Conservation (phyloP, 495 filamentous ascomycete genomes). For the Neurospora cerealis region DNA sequence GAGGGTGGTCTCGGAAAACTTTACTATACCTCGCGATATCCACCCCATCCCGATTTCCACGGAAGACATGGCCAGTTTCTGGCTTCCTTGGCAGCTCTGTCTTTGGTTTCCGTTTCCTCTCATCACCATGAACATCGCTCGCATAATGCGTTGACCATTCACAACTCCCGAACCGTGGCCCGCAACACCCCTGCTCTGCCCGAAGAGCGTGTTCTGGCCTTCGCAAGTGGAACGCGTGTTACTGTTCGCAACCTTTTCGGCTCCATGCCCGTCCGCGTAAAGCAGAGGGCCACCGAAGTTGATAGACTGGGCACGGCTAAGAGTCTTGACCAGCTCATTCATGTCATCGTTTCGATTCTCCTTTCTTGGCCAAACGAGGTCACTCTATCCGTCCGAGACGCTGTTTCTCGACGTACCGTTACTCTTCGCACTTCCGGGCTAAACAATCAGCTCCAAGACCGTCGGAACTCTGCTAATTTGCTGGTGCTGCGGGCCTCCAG, state of each 20-base stretch:
- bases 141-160: slow-evolving; percentile 61
- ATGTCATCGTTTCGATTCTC: slow-evolving; percentile 49
- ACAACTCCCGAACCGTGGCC: slow-evolving; percentile 59
- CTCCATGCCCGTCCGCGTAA: slow-evolving; percentile 93
- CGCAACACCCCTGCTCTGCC: slow-evolving; percentile 55
- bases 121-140: slow-evolving; percentile 52
- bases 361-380: slow-evolving; percentile 50
- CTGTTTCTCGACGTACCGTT: slow-evolving; percentile 4
- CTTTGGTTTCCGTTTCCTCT: slow-evolving; percentile 70
- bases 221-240: slow-evolving; percentile 66
- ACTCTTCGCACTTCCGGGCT: slow-evolving; percentile 7
- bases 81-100: slow-evolving; percentile 65
- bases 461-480: neutral
- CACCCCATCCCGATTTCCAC: slow-evolving; percentile 36
- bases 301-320: slow-evolving; percentile 39
- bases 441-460: neutral
- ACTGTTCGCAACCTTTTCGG: slow-evolving; percentile 83
- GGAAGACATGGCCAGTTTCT: slow-evolving; percentile 69
- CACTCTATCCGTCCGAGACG: slow-evolving; percentile 35
- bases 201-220: slow-evolving; percentile 46
- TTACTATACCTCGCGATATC: slow-evolving; percentile 72
- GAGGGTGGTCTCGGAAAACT: slow-evolving; percentile 63
- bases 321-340: slow-evolving; percentile 60
- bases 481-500: slow-evolving; percentile 11
- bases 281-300: slow-evolving; percentile 55